Conservation (phyloP, 1,284 basidiomycete genomes). For the Porogramme epimiltina region DNA sequence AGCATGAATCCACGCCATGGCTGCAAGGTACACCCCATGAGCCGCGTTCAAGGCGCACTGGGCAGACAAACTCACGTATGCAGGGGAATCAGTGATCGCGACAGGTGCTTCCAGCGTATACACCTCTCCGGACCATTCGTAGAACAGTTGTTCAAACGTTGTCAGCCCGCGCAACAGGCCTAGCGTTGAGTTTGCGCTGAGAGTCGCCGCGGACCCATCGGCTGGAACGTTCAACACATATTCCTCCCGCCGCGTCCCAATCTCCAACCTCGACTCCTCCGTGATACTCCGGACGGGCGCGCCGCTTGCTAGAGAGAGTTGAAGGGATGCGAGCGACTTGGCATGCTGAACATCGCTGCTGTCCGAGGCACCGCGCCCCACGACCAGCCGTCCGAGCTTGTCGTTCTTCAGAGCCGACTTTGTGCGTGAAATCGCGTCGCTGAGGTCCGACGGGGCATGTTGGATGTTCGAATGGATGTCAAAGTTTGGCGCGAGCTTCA, state of each 20-base stretch:
- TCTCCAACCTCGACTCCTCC: slow-evolving; percentile 50
- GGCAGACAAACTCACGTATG: slow-evolving; percentile 47
- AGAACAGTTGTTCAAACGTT: slow-evolving; percentile 84
- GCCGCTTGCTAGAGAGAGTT: slow-evolving; percentile 40
- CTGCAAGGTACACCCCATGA: slow-evolving; percentile 34
- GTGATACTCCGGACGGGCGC: slow-evolving; percentile 42
- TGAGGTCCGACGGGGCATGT: slow-evolving; percentile 43
- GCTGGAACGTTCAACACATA: slow-evolving; percentile 66
- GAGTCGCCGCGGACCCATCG: slow-evolving; percentile 56
- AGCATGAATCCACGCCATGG: slow-evolving; percentile 80
- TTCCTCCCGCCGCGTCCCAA: slow-evolving; percentile 60
- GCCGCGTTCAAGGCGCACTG: not conserved
- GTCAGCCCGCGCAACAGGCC: slow-evolving; percentile 81
- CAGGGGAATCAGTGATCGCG: slow-evolving; percentile 59
- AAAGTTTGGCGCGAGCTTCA: slow-evolving; percentile 53
- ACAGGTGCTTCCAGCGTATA: slow-evolving; percentile 66
- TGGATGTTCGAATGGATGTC: slow-evolving; percentile 36
- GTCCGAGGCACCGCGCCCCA: slow-evolving; percentile 49
- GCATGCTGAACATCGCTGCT: slow-evolving; percentile 31
- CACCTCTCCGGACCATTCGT: slow-evolving; percentile 45
- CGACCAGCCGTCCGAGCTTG: slow-evolving; percentile 45
- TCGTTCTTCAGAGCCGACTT: slow-evolving; percentile 39
- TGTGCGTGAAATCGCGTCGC: slow-evolving; percentile 44
- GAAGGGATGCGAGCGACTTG: slow-evolving; percentile 31
- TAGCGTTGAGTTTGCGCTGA: slow-evolving; percentile 72